Percentiles rank a stretch among this genome's conserved stretches.
phyloP scores from a whole-genome alignment of 75 land plant genomes.

The Adiantum capillusveneris region DNA sequence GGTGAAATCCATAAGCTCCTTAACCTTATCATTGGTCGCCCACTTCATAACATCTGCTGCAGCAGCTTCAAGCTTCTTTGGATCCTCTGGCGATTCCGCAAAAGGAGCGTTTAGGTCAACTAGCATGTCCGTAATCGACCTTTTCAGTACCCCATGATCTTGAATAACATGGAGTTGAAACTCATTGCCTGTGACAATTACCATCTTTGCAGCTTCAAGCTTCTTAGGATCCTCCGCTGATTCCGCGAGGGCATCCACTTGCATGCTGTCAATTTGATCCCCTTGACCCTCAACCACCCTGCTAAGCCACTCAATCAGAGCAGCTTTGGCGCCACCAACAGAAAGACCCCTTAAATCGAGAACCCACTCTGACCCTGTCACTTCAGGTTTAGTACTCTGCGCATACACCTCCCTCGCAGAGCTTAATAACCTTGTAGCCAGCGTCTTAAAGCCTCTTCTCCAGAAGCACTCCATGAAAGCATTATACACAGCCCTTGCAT shows the following conservation, averaged over 20 bases:
- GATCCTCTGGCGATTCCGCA: not conserved
- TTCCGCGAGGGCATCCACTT: too few relatives aligned
- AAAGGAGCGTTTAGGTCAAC: not conserved
- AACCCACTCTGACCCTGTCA: not conserved
- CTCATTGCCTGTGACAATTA: conserved; percentile 1
- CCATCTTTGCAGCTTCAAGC: too few relatives aligned
- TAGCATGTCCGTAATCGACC: not conserved
- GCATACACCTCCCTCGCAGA: conserved; percentile 1
- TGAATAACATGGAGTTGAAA: not conserved
- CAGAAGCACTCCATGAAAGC: conserved; percentile 1
- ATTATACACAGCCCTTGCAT: not conserved
- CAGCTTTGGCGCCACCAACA: conserved; percentile 2
- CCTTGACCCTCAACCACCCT: not conserved
- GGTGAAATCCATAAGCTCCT: not conserved
- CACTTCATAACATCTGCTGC: not conserved
- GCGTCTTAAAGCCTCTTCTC: not conserved
- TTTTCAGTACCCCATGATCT: not conserved
- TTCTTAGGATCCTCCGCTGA: too few relatives aligned
- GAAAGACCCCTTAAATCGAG: not conserved
- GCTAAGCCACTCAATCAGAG: not conserved
- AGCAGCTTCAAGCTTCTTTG: not conserved
- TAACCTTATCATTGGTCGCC: not conserved
- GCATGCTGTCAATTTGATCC: not conserved
- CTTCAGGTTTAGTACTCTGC: not conserved
- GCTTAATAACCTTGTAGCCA: not conserved